Evolutionary conservation across 2,329 filamentous ascomycete genomes (phyloP), one percentile per base, ranked within the genome.

Genomic region (Cladosporium sp.): DNA sequence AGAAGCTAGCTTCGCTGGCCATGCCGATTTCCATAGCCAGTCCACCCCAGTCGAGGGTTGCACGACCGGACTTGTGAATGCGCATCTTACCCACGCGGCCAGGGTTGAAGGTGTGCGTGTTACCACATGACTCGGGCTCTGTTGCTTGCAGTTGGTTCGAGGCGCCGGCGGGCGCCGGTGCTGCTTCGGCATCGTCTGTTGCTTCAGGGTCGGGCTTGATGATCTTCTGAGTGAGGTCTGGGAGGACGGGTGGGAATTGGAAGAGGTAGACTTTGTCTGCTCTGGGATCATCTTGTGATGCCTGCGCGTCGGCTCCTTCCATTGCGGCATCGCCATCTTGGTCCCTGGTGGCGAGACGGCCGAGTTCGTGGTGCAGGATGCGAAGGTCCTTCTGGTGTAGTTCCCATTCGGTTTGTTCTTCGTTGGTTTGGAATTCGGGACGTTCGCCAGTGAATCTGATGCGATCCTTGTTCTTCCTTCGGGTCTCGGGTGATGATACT

Each of bases 171-270:
- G 61, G 48, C 8, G 58, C 58, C 28, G 56, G 35, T 17, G 53
- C 58, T n/a, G 57, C 49, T 19, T 60, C 47, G 22, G 64, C 66
- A 13, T 65, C 64, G 9, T 42, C 40, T 1, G 52, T 52, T 10
- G 54, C 50, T 56, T 66, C 64, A 24, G 62, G 56, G 22, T 72
- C 69, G 25, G 64, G 58, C 54, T 72, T 69, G 35, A 70, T 62
- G 12, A 42, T 66, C 1, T 77, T 72, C 9, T 77, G 66, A 35
- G 74, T 64, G 22, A 87, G 77, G 58, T 81, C 80, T 4, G 84
- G 84, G 3, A 85, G 80, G 58, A 84, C 76, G 0, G 84, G 83
- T 12, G 84, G 84, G 64, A 87, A 80, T 68, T 87, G 84, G 68
- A 87, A 82, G 52, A 86, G 75, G 67, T 86, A 86, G 54, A 84